Evolutionary conservation across 495 filamentous ascomycete species (phyloP), one percentile per base, ranked within the genome.

Genomic region (Aspergillus cavernicola): DNA sequence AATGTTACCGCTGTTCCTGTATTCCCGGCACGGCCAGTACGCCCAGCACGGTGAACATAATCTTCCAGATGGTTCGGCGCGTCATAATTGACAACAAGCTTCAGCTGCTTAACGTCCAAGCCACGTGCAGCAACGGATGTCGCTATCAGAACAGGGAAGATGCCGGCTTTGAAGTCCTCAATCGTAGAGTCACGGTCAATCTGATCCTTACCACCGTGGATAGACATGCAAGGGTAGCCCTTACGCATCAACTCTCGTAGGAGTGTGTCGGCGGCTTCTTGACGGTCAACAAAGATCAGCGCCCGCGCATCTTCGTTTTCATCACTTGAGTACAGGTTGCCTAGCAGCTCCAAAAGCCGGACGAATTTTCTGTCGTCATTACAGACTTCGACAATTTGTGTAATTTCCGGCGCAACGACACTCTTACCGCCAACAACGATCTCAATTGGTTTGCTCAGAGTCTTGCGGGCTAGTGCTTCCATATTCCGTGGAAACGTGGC

Each of bases 51-150:
- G 66, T 99, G 95, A 9, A 99, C 92, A 62, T 99, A 99, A 64
- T 99, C 95, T 70, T 99, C 95, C 28, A 95, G 74, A 70, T 99
- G 95, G 64, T 95, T 96, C 3, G 95, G 95, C 4, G 88, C 87
- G 66, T 99, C 95, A 64, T 91, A 99, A 60, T 99, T 99, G 63
- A 99, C 84, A 18, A 99, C 95, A 15, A 97, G 75, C 67, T 95
- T 96, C 22, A 99, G 75, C 67, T 97, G 90, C 68, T 97, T 96
- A 33, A 99, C 92, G 65, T 99, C 95, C 22, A 99, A 71, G 13
- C 95, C 95, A 61, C 95, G 86, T 35, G 95, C 95, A 4, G 95
- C 95, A 53, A 99, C 91, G 4, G 92, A 97, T 0, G 95, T 99
- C 18, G 95, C 95, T 63, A 96, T 85, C 65, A 99, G 70, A 48